Base-by-base conservation (phyloP, 129 eudicot genomes). In the Gnaphalium uliginosum region DNA sequence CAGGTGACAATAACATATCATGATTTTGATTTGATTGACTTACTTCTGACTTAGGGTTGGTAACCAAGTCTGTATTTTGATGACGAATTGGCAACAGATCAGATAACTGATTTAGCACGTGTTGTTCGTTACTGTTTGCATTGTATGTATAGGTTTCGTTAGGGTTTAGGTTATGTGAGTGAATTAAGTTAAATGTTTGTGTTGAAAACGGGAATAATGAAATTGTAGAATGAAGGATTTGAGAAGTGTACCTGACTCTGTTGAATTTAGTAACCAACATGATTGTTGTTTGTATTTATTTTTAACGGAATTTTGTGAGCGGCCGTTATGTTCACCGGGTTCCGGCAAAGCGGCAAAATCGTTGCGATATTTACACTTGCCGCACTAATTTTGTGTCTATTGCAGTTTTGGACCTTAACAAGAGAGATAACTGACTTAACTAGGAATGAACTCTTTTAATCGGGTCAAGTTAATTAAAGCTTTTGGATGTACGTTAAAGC, bases 81-180 rank as follows among this genome's bases (percentile, higher is more conserved):
- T 77, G 89, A 26, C 84, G 87, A 37, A 91, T 83, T 33, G 97
- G 92, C 60, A 92, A 62, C 24, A 92, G 64, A 68, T 59, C 68
- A 8, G 89, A 81, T 51, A 92, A 79, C 73, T 92, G 85, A 56
- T 78, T 79, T 69, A 92, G 74, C 54, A 89, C 78, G 51, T 77
- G 78, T 63, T 53, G 76, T 81, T 91, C 97, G 43, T 81, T 71
- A 3, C 10, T 21, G 18, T 57, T 66, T 1, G 2, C 22, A 8
- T 22, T 2, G 14, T 23, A 7, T 1, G 41, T 32, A 33, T 57
- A 53, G 54, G 19, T 71, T 39, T 30, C 24, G 6, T 41, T 57
- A 23, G 69, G 76, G n/a, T 78, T 69, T 11, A 58, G 60, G 18
- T 29, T 73, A 37, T 73, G 32, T 22, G 74, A 14, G 70, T 43